Evolutionary conservation across 2,329 filamentous ascomycete species (phyloP).

Genomic region (Pseudogymnoascus sp.): DNA sequence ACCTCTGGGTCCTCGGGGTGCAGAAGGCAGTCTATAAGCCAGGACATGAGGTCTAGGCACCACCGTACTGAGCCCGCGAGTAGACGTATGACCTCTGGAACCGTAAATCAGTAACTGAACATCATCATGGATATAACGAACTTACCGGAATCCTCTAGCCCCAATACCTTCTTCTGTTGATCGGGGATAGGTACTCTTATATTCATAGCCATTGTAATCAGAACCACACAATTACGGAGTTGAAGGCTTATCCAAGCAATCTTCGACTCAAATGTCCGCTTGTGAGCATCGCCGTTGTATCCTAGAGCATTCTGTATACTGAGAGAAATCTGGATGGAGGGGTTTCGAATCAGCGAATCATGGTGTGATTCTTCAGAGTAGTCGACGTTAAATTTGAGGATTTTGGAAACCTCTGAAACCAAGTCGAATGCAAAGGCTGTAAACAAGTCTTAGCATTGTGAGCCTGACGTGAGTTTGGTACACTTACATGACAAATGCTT

Average conservation of each 20-base stretch:
- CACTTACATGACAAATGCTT: slow-evolving; percentile 16
- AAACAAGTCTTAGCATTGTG: slow-evolving; percentile 11
- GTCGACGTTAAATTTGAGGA: slow-evolving; percentile 69
- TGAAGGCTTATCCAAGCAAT: slow-evolving; percentile 70
- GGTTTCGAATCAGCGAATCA: slow-evolving; percentile 67
- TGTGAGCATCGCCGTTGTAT: slow-evolving; percentile 56
- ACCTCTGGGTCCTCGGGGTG: slow-evolving; percentile 43
- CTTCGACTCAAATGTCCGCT: slow-evolving; percentile 62
- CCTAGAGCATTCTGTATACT: slow-evolving; percentile 75
- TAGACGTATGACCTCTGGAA: slow-evolving; percentile 61
- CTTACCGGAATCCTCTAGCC: slow-evolving; percentile 58
- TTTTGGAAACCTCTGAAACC: slow-evolving; percentile 60
- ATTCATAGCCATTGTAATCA: slow-evolving; percentile 58
- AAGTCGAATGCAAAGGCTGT: slow-evolving; percentile 56
- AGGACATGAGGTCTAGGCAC: slow-evolving; percentile 64
- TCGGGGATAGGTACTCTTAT: slow-evolving; percentile 31
- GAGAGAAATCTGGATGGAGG: slow-evolving; percentile 66
- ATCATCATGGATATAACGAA: not conserved
- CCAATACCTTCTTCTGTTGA: slow-evolving; percentile 49
- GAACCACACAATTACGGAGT: slow-evolving; percentile 62
- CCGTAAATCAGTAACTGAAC: slow-evolving; percentile 3
- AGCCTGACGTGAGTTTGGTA: slow-evolving; percentile 12
- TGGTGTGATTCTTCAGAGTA: slow-evolving; percentile 70
- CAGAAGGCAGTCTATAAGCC: slow-evolving; percentile 55
- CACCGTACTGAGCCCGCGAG: slow-evolving; percentile 72